phyloP scores from a whole-genome alignment of 2,329 filamentous ascomycete genomes.

The Biscogniauxia marginata region DNA sequence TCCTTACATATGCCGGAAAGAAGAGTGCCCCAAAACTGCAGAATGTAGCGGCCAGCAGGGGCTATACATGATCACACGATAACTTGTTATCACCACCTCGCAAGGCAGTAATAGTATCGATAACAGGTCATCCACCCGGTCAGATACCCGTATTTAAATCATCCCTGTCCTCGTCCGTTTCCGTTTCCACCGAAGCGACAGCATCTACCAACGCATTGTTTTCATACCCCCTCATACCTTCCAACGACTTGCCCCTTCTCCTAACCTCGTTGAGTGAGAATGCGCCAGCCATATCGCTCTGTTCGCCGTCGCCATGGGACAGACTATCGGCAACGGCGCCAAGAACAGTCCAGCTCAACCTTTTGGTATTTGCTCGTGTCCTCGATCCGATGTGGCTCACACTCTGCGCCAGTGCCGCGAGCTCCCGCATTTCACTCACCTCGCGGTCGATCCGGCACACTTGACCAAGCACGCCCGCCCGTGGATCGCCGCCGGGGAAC shows the following conservation, averaged over 20 bases:
- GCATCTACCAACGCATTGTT: conserved; percentile 16
- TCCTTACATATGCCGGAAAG: too few relatives aligned
- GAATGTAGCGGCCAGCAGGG: too few relatives aligned
- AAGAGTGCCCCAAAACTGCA: too few relatives aligned
- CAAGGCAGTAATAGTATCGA: too few relatives aligned
- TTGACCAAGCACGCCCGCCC: conserved; percentile 31
- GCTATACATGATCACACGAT: too few relatives aligned
- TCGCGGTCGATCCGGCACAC: conserved; percentile 39
- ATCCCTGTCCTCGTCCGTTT: not conserved
- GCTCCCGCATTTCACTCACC: conserved; percentile 41
- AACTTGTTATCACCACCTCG: too few relatives aligned
- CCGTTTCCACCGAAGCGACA: conserved; percentile 1
- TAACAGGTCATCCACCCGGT: not conserved
- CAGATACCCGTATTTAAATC: not conserved
- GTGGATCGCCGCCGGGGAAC: conserved; percentile 30
- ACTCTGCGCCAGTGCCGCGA: conserved; percentile 38
- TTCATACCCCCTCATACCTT: conserved; percentile 21
- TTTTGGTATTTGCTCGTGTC: conserved; percentile 19
- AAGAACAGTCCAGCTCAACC: conserved; percentile 42
- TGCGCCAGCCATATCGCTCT: conserved; percentile 34
- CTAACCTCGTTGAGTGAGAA: conserved; percentile 23
- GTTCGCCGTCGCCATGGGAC: conserved; percentile 21
- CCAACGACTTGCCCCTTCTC: conserved; percentile 12
- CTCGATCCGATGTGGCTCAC: conserved; percentile 10
- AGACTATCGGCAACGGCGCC: conserved; percentile 32